These are phyloP conservation scores for Boletales sp. DNA, from an alignment of 768 basidiomycete genomes.

Conservation along the genomic window DNA sequence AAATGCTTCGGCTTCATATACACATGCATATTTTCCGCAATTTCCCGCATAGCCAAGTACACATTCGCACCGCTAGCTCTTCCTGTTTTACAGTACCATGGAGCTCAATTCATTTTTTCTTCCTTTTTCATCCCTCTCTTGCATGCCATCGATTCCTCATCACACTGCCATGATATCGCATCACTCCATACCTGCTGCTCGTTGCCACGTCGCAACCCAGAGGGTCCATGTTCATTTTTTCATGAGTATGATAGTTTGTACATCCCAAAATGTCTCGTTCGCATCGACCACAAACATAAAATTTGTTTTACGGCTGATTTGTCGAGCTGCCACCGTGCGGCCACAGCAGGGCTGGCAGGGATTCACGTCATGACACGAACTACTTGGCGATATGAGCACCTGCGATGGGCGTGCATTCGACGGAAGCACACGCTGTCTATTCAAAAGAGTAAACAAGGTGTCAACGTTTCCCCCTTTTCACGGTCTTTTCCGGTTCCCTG, in stretches of 20 bases:
- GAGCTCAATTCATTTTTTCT: slow-evolving; percentile 13
- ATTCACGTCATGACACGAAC: background rate
- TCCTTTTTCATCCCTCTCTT: slow-evolving; percentile 14
- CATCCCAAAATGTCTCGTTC: slow-evolving; percentile 1
- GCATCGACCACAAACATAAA: background rate
- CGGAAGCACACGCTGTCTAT: too few species aligned
- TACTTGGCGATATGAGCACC: slow-evolving; percentile 2
- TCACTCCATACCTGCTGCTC: slow-evolving; percentile 7
- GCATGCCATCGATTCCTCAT: slow-evolving; percentile 22
- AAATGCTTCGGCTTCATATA: slow-evolving; percentile 16
- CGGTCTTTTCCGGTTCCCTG: slow-evolving; percentile 20
- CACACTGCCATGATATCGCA: slow-evolving; percentile 19
- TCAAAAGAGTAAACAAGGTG: background rate
- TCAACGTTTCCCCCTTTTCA: slow-evolving; percentile 20
- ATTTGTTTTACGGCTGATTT: background rate
- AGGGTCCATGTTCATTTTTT: slow-evolving; percentile 18
- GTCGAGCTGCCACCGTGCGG: background rate
- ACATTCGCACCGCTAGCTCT: slow-evolving; percentile 17
- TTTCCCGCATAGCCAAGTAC: slow-evolving; percentile 21
- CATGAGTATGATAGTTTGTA: slow-evolving; percentile 21
- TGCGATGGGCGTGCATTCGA: background rate
- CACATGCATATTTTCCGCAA: slow-evolving; percentile 23
- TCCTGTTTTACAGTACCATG: slow-evolving; percentile 6
- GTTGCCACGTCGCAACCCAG: slow-evolving; percentile 6
- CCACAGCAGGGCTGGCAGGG: background rate